Percentiles rank a stretch among this genome's conserved stretches.
Evolutionary conservation across 176 grass and related monocot species (phyloP).

Genomic region (Chloris gayana): DNA sequence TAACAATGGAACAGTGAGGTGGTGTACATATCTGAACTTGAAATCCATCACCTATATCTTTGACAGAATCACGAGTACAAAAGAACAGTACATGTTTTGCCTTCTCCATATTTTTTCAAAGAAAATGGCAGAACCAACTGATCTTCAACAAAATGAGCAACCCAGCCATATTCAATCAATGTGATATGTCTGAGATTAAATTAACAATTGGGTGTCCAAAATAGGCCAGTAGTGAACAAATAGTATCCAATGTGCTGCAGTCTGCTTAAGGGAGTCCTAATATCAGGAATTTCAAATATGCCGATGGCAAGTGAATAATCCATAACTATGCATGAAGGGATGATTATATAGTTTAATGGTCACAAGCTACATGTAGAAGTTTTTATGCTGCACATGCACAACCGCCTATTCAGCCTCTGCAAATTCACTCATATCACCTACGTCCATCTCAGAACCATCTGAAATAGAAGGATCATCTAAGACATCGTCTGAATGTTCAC

Average conservation of each 20-base stretch:
- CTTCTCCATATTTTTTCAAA: slow-evolving; percentile 9
- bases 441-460: slow-evolving; percentile 70
- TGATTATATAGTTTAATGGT: not conserved
- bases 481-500: slow-evolving; percentile 39
- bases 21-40: slow-evolving; percentile 35
- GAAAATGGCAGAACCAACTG: not conserved
- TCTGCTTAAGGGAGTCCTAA: not conserved
- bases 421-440: slow-evolving; percentile 45
- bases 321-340: not conserved
- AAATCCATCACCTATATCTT: slow-evolving; percentile 15
- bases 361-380: not conserved
- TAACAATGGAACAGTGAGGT: not conserved
- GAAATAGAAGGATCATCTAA: slow-evolving; percentile 42
- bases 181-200: slow-evolving; percentile 4
- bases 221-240: not conserved
- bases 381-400: not conserved
- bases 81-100: not conserved
- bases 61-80: slow-evolving; percentile 8
- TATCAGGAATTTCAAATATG: slow-evolving; percentile 6
- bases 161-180: not conserved
- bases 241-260: not conserved
- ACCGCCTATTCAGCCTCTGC: slow-evolving; percentile 35
- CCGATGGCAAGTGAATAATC: not conserved
- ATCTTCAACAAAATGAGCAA: slow-evolving; percentile 15
- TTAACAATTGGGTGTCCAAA: slow-evolving; percentile 7